Evolutionary conservation across 352 stramenopile genomes (phyloP).

Genomic region (Globisporangium camurandrum): DNA sequence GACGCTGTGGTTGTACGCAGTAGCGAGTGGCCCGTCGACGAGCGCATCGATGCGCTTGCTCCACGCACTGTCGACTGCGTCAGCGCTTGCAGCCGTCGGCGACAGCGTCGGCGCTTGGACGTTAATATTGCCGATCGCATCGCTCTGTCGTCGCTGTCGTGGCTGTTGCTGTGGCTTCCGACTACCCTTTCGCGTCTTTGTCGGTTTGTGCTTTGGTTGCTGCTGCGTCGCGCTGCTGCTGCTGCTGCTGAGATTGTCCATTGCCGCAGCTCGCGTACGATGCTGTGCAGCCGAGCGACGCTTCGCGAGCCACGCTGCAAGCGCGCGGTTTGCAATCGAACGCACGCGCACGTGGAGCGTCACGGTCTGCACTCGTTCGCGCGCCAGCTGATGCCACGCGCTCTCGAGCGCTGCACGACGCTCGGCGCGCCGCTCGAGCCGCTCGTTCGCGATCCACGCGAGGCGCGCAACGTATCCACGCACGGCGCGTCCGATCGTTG

Average conservation of each 20-base stretch:
- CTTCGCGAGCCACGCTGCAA: slow-evolving; percentile 18
- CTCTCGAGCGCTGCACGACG: slow-evolving; percentile 24
- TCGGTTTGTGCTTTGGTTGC: neutral
- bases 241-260: neutral
- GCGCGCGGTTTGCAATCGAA: slow-evolving; percentile 9
- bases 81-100: neutral
- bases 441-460: slow-evolving; percentile 19
- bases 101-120: neutral
- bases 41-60: slow-evolving; percentile 9
- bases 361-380: slow-evolving; percentile 37
- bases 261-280: neutral
- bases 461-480: slow-evolving; percentile 34
- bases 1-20: slow-evolving; percentile 48
- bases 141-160: too few species aligned
- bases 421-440: slow-evolving; percentile 19
- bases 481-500: slow-evolving; percentile 33
- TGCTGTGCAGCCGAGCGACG: neutral
- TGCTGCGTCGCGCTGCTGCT: neutral
- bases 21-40: slow-evolving; percentile 12
- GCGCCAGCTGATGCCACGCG: slow-evolving; percentile 26
- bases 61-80: slow-evolving; percentile 4
- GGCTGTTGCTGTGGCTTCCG: neutral
- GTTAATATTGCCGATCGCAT: neutral
- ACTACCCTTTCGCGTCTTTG: neutral
- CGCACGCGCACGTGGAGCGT: slow-evolving; percentile 26